Base-by-base conservation (phyloP, 1,284 basidiomycete species). In the Filobasidium uniguttulatum region DNA sequence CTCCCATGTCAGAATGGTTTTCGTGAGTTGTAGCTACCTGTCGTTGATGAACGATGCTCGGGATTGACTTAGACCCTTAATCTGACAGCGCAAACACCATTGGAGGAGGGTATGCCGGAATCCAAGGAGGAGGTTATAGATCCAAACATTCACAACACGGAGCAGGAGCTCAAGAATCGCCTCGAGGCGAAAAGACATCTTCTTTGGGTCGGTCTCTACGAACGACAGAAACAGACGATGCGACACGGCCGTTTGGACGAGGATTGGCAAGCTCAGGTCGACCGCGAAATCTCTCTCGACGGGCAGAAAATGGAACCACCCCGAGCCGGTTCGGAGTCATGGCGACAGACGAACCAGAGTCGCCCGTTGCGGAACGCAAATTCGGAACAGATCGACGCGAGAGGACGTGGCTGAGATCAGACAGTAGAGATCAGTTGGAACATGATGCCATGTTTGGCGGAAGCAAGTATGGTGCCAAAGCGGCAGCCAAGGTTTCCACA, bases 261-360 rank as follows among this genome's bases (percentile, higher is more conserved):
- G 40, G 40, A 12, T 29, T 43, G 40, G 40, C 40, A 14, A 43
- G 40, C 19, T 43, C 40, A 10, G 40, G 40, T 26, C 40, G 40
- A 8, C 40, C 40, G 10, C 26, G 40, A 29, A 43, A 43, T 29
- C 23, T 43, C 25, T 43, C 40, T 26, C 10, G 40, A 14, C 12
- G 40, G 19, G 29, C 40, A 29, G 40, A 43, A 15, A 43, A 15
- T n/a, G 40, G 40, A 20, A 43, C 23, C n/a, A n/a, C n/a, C 23
- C 15, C 23, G 14, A 26, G 40, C 9, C 40, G 40, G 22, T 10
- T 8, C 17, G 15, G 12, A 10, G 23, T 19, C 22, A 14, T 20
- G 3, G 12, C 15, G 15, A 20, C 26, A 3, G 40, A 43, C 26
- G 12, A 28, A 8, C 9, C 26, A 26, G 40, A 43, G 3, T 15